Conservation (phyloP, 306 rosid species). For the Cicer yamashitae region DNA sequence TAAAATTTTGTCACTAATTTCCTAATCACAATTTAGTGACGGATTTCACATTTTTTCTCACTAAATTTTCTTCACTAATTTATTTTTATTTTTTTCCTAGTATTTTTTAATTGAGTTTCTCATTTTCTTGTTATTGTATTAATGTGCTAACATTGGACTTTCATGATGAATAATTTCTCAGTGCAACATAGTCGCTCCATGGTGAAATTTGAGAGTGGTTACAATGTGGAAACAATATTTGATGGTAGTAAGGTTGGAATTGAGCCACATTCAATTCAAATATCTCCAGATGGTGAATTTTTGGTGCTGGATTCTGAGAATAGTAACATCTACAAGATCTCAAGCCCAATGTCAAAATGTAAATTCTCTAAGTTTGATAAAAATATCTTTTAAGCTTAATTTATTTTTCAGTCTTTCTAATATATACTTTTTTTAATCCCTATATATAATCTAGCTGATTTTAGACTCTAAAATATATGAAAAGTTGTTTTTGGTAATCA, state of each 20-base stretch:
- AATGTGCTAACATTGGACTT: constrained; percentile 37
- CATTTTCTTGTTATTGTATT: constrained; percentile 23
- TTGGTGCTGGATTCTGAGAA: constrained; percentile 89
- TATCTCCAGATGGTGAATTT: constrained; percentile 78
- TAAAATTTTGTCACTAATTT: background rate
- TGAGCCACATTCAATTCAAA: constrained; percentile 82
- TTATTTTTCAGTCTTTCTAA: background rate
- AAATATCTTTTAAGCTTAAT: background rate
- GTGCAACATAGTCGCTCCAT: constrained; percentile 75
- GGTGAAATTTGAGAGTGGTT: constrained; percentile 96
- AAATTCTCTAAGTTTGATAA: constrained; percentile 47
- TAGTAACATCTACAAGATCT: constrained; percentile 83
- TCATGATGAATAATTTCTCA: constrained; percentile 53
- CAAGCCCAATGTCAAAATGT: constrained; percentile 77
- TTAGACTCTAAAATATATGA: too few species aligned
- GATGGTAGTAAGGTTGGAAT: constrained; percentile 95
- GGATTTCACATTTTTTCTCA: background rate
- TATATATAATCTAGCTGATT: too few species aligned
- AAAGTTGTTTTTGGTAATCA: too few species aligned
- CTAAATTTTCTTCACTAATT: background rate
- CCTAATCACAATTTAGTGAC: background rate
- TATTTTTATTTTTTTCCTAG: background rate
- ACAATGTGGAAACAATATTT: constrained; percentile 84
- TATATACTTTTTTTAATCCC: background rate
- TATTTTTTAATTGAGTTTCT: constrained; percentile 32